These are phyloP conservation scores for Vicia villosa DNA, from an alignment of 306 rosid species.

Conservation along the genomic window DNA sequence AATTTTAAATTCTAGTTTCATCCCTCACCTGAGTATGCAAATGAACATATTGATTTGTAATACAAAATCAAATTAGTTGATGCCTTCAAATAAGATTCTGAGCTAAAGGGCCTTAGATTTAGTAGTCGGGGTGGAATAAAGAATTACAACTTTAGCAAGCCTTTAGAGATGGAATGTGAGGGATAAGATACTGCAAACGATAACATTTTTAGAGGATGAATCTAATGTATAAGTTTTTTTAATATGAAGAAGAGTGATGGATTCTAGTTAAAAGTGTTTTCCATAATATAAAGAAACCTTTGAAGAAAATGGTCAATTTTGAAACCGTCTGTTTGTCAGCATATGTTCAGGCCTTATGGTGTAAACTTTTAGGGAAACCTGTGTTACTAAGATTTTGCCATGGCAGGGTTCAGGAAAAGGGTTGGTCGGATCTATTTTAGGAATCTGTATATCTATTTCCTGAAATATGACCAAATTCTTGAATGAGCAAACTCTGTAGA, in stretches of 20 bases:
- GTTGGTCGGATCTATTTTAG: not conserved
- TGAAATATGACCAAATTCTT: not conserved
- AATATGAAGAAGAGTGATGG: constrained; percentile 3
- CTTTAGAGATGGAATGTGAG: constrained; percentile 6
- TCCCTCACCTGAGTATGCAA: not conserved
- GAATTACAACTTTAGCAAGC: constrained; percentile 12
- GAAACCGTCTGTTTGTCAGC: not conserved
- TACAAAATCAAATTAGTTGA: not conserved
- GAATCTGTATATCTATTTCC: not conserved
- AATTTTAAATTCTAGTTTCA: constrained; percentile 31
- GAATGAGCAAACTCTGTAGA: not conserved
- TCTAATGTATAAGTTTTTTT: not conserved
- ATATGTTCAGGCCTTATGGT: not conserved
- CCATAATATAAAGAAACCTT: not conserved
- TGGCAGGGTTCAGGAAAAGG: not conserved
- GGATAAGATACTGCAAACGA: constrained; percentile 6
- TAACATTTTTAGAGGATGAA: not conserved
- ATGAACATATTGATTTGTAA: not conserved
- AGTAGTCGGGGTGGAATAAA: not conserved
- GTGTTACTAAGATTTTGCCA: not conserved
- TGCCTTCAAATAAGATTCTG: constrained; percentile 20
- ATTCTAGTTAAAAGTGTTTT: not conserved
- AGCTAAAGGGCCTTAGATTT: not conserved
- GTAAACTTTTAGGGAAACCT: not conserved
- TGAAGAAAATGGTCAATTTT: constrained; percentile 17